Conservation (phyloP, 2,329 filamentous ascomycete species). For the Amphichorda felina region DNA sequence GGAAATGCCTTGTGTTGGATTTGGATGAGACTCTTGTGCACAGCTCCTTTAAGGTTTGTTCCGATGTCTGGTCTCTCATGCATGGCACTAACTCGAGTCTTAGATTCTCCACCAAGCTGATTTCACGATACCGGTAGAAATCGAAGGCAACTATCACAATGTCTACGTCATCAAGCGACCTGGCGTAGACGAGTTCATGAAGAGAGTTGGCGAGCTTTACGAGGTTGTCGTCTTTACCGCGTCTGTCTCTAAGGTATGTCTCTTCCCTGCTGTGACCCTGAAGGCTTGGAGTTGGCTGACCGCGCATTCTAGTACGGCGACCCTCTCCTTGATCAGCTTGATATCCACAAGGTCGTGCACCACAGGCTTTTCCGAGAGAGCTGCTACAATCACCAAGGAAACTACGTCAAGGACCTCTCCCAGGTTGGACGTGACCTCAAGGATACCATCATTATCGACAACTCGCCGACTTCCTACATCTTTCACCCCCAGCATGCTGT, state of each 20-base stretch:
- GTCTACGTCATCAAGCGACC: slow-evolving; percentile 99
- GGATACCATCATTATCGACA: slow-evolving; percentile 99
- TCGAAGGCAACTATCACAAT: slow-evolving; percentile 97
- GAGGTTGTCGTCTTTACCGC: slow-evolving; percentile 98
- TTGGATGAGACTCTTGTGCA: slow-evolving; percentile 95
- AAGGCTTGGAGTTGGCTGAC: background rate
- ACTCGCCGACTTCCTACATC: slow-evolving; percentile 97
- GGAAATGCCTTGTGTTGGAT: slow-evolving; percentile 91
- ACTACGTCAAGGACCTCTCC: slow-evolving; percentile 98
- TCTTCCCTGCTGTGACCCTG: background rate
- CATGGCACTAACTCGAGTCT: slow-evolving; percentile 5
- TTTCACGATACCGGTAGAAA: slow-evolving; percentile 97
- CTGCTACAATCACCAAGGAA: slow-evolving; percentile 98
- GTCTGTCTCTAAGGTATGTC: slow-evolving; percentile 81
- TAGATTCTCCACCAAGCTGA: slow-evolving; percentile 96
- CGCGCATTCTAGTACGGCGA: slow-evolving; percentile 67
- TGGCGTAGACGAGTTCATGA: slow-evolving; percentile 99
- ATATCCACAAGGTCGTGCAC: slow-evolving; percentile 94
- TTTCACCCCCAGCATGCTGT: slow-evolving; percentile 99
- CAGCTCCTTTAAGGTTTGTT: slow-evolving; percentile 88
- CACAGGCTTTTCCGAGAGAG: slow-evolving; percentile 95
- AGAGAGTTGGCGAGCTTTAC: slow-evolving; percentile 91
- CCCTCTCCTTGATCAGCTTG: slow-evolving; percentile 86
- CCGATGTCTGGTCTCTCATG: slow-evolving; percentile 1
- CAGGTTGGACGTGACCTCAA: slow-evolving; percentile 91